Conservation (phyloP, 768 basidiomycete genomes). For the Gautieria morchelliformis region DNA sequence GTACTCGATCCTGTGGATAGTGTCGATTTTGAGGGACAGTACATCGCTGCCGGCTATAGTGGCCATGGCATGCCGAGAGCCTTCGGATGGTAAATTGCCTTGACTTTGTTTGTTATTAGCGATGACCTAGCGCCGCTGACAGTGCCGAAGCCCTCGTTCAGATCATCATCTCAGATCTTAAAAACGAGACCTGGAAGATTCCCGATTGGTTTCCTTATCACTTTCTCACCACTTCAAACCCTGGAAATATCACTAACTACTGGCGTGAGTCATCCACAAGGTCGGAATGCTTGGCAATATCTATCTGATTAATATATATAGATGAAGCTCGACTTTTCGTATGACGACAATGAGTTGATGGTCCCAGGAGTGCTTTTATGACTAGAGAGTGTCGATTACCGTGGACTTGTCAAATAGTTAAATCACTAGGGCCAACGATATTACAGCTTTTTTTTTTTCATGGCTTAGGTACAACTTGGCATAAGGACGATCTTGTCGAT, state of each 20-base stretch:
- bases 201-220: slow-evolving; percentile 55
- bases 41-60: slow-evolving; percentile 60
- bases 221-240: slow-evolving; percentile 18
- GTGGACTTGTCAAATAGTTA: too few relatives aligned
- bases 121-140: slow-evolving; percentile 1
- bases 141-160: slow-evolving; percentile 55
- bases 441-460: too few relatives aligned
- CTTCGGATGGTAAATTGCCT: slow-evolving; percentile 47
- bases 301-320: too few relatives aligned
- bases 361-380: too few relatives aligned
- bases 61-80: slow-evolving; percentile 80
- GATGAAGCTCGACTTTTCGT: too few relatives aligned
- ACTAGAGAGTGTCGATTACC: too few relatives aligned
- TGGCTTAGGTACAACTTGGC: too few relatives aligned
- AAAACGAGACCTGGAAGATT: slow-evolving; percentile 32
- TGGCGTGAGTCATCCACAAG: background rate
- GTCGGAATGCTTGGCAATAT: too few relatives aligned
- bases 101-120: background rate
- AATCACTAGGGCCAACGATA: too few relatives aligned
- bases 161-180: slow-evolving; percentile 46
- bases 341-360: too few relatives aligned
- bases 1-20: slow-evolving; percentile 28
- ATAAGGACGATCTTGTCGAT: too few relatives aligned
- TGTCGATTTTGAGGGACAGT: slow-evolving; percentile 42
- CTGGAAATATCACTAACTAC: background rate